phyloP scores from a whole-genome alignment of 495 filamentous ascomycete genomes.

The Bacidia gigantensis region DNA sequence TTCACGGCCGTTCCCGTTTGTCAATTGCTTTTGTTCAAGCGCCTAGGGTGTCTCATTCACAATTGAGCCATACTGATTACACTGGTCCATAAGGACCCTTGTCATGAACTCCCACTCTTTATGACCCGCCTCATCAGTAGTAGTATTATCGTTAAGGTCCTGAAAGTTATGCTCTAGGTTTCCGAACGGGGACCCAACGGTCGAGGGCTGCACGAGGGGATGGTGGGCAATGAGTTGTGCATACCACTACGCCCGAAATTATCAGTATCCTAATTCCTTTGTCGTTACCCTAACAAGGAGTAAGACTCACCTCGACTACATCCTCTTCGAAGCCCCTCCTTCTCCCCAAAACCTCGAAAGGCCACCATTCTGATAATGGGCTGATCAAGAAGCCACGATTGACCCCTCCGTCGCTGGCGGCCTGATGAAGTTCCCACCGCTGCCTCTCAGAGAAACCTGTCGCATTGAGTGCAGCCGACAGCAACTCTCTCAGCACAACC shows the following conservation, averaged over 20 bases:
- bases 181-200: not conserved
- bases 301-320: slow-evolving; percentile 12
- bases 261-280: too few relatives aligned
- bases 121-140: not conserved
- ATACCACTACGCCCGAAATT: not conserved
- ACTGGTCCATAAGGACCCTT: not conserved
- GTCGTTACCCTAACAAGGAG: too few relatives aligned
- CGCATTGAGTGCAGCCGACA: slow-evolving; percentile 43
- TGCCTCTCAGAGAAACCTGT: slow-evolving; percentile 51
- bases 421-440: slow-evolving; percentile 19
- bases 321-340: slow-evolving; percentile 21
- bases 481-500: slow-evolving; percentile 43
- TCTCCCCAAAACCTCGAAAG: slow-evolving; percentile 26
- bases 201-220: not conserved
- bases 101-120: not conserved
- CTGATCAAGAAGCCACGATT: slow-evolving; percentile 13
- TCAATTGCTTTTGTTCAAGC: too few relatives aligned
- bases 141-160: not conserved
- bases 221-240: not conserved
- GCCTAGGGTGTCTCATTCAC: too few relatives aligned
- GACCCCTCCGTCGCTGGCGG: slow-evolving; percentile 6
- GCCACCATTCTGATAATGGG: slow-evolving; percentile 23
- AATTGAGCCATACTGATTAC: not conserved
- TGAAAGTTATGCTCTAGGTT: not conserved
- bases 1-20: too few relatives aligned